These are phyloP conservation scores for Cyclotella sp. DNA, from an alignment of 108 stramenopile genomes.

Conservation along the genomic window DNA sequence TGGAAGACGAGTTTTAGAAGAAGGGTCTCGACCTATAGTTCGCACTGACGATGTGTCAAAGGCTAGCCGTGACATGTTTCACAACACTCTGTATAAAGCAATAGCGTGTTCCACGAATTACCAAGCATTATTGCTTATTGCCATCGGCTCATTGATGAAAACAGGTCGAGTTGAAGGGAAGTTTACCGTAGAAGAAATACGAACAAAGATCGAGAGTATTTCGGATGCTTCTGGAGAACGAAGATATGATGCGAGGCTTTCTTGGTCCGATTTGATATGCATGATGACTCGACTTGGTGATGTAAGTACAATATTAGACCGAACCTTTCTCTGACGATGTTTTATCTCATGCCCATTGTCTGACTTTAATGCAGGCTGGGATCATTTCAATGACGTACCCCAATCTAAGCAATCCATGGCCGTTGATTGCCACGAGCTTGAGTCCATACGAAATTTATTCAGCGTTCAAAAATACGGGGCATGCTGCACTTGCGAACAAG, in stretches of 20 bases:
- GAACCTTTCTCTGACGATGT: not conserved
- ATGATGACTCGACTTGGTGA: conserved; percentile 67
- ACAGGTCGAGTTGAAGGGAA: conserved; percentile 55
- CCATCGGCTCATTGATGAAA: conserved; percentile 66
- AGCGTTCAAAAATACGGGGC: conserved; percentile 61
- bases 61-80: conserved; percentile 64
- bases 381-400: conserved; percentile 57
- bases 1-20: conserved; percentile 23
- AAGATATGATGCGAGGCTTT: conserved; percentile 67
- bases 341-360: not conserved
- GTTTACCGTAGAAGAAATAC: conserved; percentile 74
- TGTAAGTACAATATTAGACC: conserved; percentile 39
- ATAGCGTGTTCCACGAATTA: conserved; percentile 62
- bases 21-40: conserved; percentile 48
- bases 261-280: conserved; percentile 54
- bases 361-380: not conserved
- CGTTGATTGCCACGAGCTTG: conserved; percentile 59
- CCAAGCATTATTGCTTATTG: conserved; percentile 76
- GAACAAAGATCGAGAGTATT: conserved; percentile 79
- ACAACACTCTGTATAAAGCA: conserved; percentile 53
- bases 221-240: conserved; percentile 67
- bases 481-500: conserved; percentile 60
- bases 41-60: conserved; percentile 71
- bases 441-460: conserved; percentile 62
- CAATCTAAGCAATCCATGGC: conserved; percentile 53